phyloP scores from a whole-genome alignment of 2,329 filamentous ascomycete species.

The Coleophoma eucalyptorum region DNA sequence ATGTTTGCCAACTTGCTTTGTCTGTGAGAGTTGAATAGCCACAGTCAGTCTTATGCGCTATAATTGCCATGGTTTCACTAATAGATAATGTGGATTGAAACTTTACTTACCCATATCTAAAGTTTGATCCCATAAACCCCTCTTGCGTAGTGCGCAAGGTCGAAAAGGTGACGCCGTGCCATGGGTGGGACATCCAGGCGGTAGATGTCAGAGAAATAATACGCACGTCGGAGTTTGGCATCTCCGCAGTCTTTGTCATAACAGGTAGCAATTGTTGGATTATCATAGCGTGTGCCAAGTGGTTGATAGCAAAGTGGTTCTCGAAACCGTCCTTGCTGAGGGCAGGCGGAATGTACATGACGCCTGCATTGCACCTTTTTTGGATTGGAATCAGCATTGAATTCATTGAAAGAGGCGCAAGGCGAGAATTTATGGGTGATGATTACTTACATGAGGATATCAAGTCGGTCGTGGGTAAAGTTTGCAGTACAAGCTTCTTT shows the following conservation, averaged over 20 bases:
- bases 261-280: conserved; percentile 29
- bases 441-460: too few species aligned
- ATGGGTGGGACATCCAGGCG: conserved; percentile 4
- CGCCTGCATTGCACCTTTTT: conserved; percentile 33
- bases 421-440: too few species aligned
- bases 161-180: conserved; percentile 6
- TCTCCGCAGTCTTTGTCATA: conserved; percentile 17
- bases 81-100: too few species aligned
- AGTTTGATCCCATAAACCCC: neutral
- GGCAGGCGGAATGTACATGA: conserved; percentile 32
- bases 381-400: conserved; percentile 35
- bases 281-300: conserved; percentile 41
- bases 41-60: too few species aligned
- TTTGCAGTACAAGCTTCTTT: conserved; percentile 31
- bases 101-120: too few species aligned
- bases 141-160: conserved; percentile 8
- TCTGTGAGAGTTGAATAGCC: conserved; percentile 29
- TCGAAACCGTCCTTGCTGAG: conserved; percentile 43
- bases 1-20: conserved; percentile 46
- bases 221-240: conserved; percentile 12
- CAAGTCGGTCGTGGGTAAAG: conserved; percentile 9
- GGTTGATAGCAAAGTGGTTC: conserved; percentile 41
- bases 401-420: too few species aligned
- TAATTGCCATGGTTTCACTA: too few species aligned
- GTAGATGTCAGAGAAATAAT: conserved; percentile 12